These are phyloP conservation scores for Taphrina confusa DNA, from an alignment of 1,139 yeast genomes.

Conservation along the genomic window DNA sequence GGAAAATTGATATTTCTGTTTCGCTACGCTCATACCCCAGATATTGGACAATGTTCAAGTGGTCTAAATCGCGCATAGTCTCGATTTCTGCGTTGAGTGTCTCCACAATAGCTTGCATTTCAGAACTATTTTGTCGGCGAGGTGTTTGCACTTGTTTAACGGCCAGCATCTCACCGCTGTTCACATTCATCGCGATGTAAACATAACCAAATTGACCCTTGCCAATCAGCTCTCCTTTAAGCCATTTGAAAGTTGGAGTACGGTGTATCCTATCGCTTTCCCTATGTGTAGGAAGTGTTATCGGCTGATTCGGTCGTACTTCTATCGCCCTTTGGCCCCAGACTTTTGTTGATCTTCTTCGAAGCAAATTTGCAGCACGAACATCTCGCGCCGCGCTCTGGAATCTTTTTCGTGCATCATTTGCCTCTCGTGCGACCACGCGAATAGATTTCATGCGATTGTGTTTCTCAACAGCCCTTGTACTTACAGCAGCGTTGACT, in stretches of 20 bases:
- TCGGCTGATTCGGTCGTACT: conserved; percentile 67
- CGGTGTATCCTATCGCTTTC: conserved; percentile 4
- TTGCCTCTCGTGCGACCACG: conserved; percentile 88
- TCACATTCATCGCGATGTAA: conserved; percentile 84
- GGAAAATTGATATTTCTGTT: conserved; percentile 40
- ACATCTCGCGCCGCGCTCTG: conserved; percentile 44
- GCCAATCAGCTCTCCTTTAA: conserved; percentile 94
- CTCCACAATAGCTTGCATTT: conserved; percentile 60
- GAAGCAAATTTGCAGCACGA: conserved; percentile 37
- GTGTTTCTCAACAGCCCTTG: neutral
- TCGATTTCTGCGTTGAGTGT: conserved; percentile 80
- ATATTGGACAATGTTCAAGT: conserved; percentile 90
- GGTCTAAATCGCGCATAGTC: conserved; percentile 91
- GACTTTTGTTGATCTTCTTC: conserved; percentile 78
- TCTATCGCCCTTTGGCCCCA: conserved; percentile 97
- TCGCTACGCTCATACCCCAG: conserved; percentile 46
- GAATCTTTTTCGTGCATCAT: conserved; percentile 56
- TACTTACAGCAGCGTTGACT: conserved; percentile 52
- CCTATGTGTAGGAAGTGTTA: neutral
- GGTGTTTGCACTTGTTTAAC: conserved; percentile 90
- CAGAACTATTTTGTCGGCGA: conserved; percentile 53
- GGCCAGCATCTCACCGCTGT: conserved; percentile 98
- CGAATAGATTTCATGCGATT: conserved; percentile 74
- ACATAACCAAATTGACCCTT: conserved; percentile 98
- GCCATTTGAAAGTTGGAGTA: conserved; percentile 71